These are phyloP conservation scores for Macrocybe gigantea DNA, from an alignment of 768 basidiomycete species.

Conservation along the genomic window DNA sequence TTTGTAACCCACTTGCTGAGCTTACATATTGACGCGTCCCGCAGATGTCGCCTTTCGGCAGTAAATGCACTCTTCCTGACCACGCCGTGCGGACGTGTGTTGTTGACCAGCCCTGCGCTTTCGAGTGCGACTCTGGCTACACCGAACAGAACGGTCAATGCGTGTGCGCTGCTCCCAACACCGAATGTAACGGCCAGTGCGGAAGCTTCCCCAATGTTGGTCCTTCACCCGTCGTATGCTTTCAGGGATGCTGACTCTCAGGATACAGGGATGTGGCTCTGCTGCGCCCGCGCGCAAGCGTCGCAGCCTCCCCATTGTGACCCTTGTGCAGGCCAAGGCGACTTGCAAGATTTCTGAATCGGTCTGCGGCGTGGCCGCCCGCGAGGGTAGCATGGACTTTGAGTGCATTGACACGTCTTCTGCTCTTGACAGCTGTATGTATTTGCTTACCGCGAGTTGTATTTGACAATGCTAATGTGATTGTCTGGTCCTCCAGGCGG, in stretches of 20 bases:
- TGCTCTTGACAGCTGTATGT: conserved; percentile 11
- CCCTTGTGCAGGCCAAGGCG: conserved; percentile 11
- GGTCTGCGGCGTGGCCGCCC: conserved; percentile 13
- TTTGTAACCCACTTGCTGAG: too few species aligned
- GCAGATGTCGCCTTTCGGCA: too few species aligned
- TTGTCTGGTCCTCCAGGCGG: conserved; percentile 8
- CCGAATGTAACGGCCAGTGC: conserved; percentile 10
- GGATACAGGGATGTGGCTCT: conserved; percentile 6
- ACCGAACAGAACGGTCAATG: not conserved
- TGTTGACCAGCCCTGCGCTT: conserved; percentile 6
- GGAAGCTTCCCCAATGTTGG: conserved; percentile 5
- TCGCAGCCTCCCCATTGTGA: conserved; percentile 7
- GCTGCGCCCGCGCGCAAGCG: conserved; percentile 5
- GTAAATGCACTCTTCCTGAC: conserved; percentile 4
- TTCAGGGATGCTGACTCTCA: not conserved
- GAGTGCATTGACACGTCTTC: conserved; percentile 11
- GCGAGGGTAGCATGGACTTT: conserved; percentile 7
- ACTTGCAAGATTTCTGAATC: conserved; percentile 13
- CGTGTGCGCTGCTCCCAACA: conserved; percentile 5
- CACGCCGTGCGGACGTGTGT: conserved; percentile 5
- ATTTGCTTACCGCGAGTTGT: not conserved
- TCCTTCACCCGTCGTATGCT: not conserved
- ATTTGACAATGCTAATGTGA: not conserved
- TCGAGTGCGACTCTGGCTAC: conserved; percentile 3
- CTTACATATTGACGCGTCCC: too few species aligned